phyloP scores from a whole-genome alignment of 106 monocot species.

The Dendrobium nobile region DNA sequence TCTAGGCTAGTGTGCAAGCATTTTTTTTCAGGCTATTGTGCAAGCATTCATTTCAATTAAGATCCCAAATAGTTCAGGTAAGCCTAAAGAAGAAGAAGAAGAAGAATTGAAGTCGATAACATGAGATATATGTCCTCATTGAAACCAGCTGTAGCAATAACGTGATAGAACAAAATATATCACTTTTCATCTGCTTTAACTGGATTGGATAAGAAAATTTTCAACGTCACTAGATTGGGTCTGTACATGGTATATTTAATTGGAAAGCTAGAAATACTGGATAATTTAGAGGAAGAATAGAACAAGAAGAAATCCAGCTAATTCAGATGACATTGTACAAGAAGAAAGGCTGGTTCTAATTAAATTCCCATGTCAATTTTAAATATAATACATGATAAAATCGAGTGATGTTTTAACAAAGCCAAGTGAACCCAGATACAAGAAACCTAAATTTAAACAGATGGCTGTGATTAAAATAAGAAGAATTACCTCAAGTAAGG shows the following conservation, averaged over 20 bases:
- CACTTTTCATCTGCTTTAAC: background rate
- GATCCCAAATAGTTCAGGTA: too few relatives aligned
- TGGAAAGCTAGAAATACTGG: background rate
- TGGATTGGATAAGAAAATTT: background rate
- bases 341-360: too few relatives aligned
- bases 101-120: background rate
- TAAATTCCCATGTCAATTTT: too few relatives aligned
- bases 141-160: background rate
- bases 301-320: background rate
- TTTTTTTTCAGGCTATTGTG: too few relatives aligned
- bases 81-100: too few relatives aligned
- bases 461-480: background rate
- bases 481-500: slow-evolving; percentile 74
- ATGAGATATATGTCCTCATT: background rate
- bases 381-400: too few relatives aligned
- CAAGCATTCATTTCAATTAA: too few relatives aligned
- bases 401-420: too few relatives aligned
- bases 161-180: background rate
- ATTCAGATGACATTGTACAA: background rate
- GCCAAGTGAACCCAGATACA: too few relatives aligned
- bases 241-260: background rate
- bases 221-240: background rate
- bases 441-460: too few relatives aligned
- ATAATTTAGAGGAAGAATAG: background rate
- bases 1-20: too few relatives aligned